Evolutionary conservation across 331 rosid genomes (phyloP).

Genomic region (Malus hybrid): DNA sequence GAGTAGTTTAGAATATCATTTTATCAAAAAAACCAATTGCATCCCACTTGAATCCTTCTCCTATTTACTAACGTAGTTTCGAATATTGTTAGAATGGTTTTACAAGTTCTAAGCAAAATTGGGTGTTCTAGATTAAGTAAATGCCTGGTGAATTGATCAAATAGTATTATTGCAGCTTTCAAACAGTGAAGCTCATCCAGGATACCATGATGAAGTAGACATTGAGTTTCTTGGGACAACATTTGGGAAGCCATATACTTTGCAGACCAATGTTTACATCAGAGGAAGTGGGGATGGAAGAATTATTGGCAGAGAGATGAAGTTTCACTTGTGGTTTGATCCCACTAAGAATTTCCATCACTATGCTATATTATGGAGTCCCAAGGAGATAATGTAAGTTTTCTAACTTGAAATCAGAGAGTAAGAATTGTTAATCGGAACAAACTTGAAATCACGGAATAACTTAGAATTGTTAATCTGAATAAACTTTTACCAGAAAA

Average conservation of each 20-base stretch:
- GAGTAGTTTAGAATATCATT: too few relatives aligned
- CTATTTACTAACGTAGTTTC: too few relatives aligned
- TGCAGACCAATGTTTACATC: conserved; percentile 85
- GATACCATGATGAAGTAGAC: conserved; percentile 98
- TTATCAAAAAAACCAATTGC: too few relatives aligned
- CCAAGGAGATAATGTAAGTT: conserved; percentile 81
- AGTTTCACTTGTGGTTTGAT: conserved; percentile 94
- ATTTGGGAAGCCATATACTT: conserved; percentile 86
- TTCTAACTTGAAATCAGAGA: background rate
- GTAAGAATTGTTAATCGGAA: background rate
- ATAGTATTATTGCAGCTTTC: conserved; percentile 53
- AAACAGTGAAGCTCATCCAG: conserved; percentile 89
- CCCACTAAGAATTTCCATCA: conserved; percentile 83
- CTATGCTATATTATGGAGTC: conserved; percentile 90
- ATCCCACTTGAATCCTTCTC: too few relatives aligned
- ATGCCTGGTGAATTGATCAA: background rate
- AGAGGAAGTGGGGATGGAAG: conserved; percentile 93
- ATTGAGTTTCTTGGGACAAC: conserved; percentile 94
- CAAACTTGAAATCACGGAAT: too few relatives aligned
- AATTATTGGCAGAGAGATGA: conserved; percentile 90
- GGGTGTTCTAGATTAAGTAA: background rate
- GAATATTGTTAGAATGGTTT: too few relatives aligned
- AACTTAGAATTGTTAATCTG: background rate
- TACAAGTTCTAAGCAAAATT: background rate
- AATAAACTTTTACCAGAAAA: background rate